These are phyloP conservation scores for Xylariaceae sp. DNA, from an alignment of 2,329 filamentous ascomycete genomes.

Conservation along the genomic window DNA sequence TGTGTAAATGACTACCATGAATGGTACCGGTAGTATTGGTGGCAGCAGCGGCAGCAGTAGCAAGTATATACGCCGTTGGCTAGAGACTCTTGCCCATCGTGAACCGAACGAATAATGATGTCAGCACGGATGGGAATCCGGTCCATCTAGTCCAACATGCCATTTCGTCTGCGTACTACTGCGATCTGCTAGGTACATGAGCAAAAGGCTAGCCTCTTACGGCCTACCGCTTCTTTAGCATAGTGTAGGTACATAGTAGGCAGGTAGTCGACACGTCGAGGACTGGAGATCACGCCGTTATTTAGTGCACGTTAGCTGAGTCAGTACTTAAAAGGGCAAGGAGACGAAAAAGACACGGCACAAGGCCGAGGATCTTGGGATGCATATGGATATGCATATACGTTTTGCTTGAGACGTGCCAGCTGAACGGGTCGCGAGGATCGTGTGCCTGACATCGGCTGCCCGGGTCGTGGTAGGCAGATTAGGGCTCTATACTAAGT, in stretches of 20 bases:
- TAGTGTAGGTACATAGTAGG: too few relatives aligned
- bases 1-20: constrained; percentile 18
- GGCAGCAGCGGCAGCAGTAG: not conserved
- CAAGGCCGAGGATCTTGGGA: not conserved
- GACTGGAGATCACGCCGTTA: not conserved
- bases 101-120: constrained; percentile 29
- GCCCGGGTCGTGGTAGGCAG: not conserved
- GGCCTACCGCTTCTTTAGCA: constrained; percentile 11
- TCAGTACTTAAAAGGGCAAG: not conserved
- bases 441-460: not conserved
- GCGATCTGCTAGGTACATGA: constrained; percentile 7
- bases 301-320: not conserved
- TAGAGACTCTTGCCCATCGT: constrained; percentile 17
- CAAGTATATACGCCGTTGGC: constrained; percentile 9
- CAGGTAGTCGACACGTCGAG: constrained; percentile 16
- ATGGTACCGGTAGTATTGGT: not conserved
- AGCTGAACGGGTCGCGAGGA: not conserved
- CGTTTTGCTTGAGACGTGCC: not conserved
- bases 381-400: not conserved
- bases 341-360: not conserved
- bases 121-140: constrained; percentile 24
- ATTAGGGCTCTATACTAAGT: not conserved
- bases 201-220: constrained; percentile 13
- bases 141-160: constrained; percentile 15
- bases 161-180: not conserved